These are phyloP conservation scores for Closterium sp. DNA, from an alignment of 139 green algal genomes.

Conservation along the genomic window DNA sequence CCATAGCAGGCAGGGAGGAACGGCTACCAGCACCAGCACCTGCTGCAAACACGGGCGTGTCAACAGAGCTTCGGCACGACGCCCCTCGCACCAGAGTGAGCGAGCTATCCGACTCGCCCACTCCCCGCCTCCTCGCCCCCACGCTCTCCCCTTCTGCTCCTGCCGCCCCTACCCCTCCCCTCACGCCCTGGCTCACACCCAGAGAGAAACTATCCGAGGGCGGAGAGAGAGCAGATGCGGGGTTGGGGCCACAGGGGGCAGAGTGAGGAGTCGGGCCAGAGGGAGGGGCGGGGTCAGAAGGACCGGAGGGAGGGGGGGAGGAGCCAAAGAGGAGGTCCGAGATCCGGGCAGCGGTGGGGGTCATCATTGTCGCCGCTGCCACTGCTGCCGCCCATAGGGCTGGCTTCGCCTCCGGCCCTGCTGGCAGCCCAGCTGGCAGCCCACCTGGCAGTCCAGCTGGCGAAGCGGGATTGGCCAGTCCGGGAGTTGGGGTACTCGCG, in stretches of 20 bases:
- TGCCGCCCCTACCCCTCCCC: not conserved
- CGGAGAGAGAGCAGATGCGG: not conserved
- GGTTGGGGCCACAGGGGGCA: not conserved
- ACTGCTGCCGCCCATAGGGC: not conserved
- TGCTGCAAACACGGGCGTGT: not conserved
- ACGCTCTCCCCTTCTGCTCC: not conserved
- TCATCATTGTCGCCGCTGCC: not conserved
- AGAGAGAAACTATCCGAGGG: not conserved
- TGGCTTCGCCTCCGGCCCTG: not conserved
- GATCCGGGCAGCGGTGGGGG: not conserved
- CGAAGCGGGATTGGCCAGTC: not conserved
- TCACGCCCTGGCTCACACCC: not conserved
- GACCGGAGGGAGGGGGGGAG: not conserved
- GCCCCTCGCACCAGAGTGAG: not conserved
- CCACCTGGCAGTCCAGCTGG: not conserved
- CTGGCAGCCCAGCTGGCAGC: not conserved
- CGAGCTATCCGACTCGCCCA: not conserved
- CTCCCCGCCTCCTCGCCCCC: not conserved
- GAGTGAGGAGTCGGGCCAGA: not conserved
- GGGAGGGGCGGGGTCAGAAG: not conserved
- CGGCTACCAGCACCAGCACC: not conserved
- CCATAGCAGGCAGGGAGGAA: not conserved
- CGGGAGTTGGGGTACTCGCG: not conserved
- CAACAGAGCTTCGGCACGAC: not conserved
- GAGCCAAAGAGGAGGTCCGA: not conserved